Base-by-base conservation (phyloP, 2,329 filamentous ascomycete genomes). In the Botrytis porri region DNA sequence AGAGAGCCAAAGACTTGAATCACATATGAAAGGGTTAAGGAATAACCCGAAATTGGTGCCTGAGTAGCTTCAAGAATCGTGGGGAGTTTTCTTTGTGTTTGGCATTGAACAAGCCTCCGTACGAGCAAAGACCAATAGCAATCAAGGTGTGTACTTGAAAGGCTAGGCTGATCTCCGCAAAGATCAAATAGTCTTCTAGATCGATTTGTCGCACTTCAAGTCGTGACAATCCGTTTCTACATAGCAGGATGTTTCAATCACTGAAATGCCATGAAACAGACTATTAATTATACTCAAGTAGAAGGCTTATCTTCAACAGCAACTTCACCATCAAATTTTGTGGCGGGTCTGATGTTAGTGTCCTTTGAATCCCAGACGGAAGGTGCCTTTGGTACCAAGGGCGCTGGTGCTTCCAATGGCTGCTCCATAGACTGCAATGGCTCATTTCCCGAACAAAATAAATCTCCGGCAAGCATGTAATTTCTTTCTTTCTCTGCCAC, bases 401-500 rank as follows among this genome's bases (percentile, higher is more conserved):
- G 29, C 16, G 51, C 37, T 16, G 32, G 29, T 9, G 62, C 25
- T 12, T 57, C 48, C 65, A 57, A 32, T 12, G 39, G 8, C 39
- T 74, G 43, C 32, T 57, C 48, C 35, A 32, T 22, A 18, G 48
- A 37, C 54, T 75, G 43, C 39, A 69, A 12, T 63, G 71, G 74
- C 51, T 69, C 62, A 71, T 79, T 74, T 62, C 76, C 60, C n/a
- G 77, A 73, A 71, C 79, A 80, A 70, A 80, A 80, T 35, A 80
- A 71, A 74, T 81, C 78, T 0, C 57, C 70, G 45, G 77, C 75
- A 32, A 60, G 69, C 57, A 76, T 63, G 9, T 73, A 67, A 25
- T 71, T 35, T 62, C 59, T 73, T 20, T 63, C 35, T 69, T 81
- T 78, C 51, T 72, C 73, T 22, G 57, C 70, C 16, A 67, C 63